Conservation (phyloP, 169 alveolate genomes). For the Miamiensis avidus region DNA sequence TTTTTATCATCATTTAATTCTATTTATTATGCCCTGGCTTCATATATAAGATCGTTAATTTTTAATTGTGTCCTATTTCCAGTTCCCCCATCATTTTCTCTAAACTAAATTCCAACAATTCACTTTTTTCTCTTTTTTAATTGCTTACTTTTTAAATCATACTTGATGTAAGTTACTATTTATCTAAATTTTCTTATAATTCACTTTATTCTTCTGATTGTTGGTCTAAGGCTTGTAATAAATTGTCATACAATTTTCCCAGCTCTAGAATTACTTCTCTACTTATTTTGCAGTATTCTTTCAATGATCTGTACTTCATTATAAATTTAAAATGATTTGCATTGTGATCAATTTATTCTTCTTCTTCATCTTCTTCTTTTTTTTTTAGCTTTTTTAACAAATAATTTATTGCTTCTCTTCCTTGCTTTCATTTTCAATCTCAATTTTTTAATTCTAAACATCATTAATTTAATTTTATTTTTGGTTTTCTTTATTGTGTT, state of each 20-base stretch:
- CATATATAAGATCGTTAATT: no score
- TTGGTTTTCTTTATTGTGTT: no score
- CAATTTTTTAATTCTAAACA: no score
- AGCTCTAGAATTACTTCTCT: neutral
- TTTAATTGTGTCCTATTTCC: no score
- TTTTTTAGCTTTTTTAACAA: neutral
- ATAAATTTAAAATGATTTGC: neutral
- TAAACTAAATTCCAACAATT: no score
- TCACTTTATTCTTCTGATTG: neutral
- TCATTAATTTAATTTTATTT: no score
- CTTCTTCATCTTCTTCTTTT: neutral
- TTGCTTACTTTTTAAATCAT: no score
- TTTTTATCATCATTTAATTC: no score
- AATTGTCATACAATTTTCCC: neutral
- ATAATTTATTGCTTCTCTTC: neutral
- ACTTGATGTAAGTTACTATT: neutral
- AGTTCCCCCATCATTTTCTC: no score
- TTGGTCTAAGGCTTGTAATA: neutral
- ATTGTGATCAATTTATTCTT: neutral
- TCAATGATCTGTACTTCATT: neutral
- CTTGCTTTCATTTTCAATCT: no score
- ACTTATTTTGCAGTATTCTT: neutral
- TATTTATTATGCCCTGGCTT: no score
- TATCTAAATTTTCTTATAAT: neutral
- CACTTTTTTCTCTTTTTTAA: no score